Evolutionary conservation across 2,329 filamentous ascomycete genomes (phyloP), one percentile per base, ranked within the genome.

Genomic region (Lachnellula suecica): DNA sequence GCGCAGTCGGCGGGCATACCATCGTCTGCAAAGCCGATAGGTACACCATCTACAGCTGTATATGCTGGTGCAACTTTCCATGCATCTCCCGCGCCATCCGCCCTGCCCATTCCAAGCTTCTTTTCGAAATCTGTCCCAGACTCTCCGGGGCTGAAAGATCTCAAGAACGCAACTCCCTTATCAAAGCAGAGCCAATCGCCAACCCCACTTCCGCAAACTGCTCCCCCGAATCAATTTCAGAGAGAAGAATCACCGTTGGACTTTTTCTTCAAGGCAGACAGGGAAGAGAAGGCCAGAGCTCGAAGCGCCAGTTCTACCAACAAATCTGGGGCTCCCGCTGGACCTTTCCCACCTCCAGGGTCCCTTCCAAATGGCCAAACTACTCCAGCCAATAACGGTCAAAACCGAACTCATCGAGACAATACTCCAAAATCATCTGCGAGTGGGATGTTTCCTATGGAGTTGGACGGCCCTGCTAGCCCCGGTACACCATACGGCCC

Each of bases 11-110:
- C 57, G 13, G 54, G 55, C 23, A 53, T 60, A 24, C 45, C 58
- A 38, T 57, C 51, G 64, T 71, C 77, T 37, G 69, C 70, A 37
- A 70, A 69, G 37, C 73, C 74, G 46, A 63, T 68, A 37, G 68
- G 69, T 41, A 70, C 66, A 13, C 78, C 77, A 20, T 74, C 77
- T 19, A 50, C 55, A 31, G 47, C 62, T 29, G 63, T 61, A 10
- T 99, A 96, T 72, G 94, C 94, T 35, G 94, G 93, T 13, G 88
- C 93, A 29, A 95, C 91, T 4, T 99, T 97, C 70, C 92, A 97
- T 70, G 89, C 91, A 37, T 97, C 94, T 8, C 94, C 94, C 19
- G 93, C 92, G 2, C 88, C 94, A 0, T 95, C 91, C 8, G 85
- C 91, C 22, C 77, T 99, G 27, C 94, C 94, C 0, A 88, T 97